Evolutionary conservation across 163 green algal genomes (phyloP).

Genomic region (Chlamydomonas reinhardtii): DNA sequence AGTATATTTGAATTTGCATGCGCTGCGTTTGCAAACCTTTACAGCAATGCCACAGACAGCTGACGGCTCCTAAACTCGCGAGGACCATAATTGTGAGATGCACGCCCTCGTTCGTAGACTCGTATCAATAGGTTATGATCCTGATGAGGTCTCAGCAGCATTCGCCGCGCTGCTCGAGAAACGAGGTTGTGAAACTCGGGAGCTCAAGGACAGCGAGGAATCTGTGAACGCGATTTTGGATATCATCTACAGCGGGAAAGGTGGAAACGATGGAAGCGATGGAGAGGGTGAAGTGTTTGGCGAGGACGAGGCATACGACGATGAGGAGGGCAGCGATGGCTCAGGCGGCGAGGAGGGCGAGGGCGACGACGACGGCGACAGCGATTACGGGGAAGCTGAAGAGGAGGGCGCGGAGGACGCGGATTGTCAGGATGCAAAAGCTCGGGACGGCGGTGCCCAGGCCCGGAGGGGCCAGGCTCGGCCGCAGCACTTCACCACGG

Average conservation of each 20-base stretch:
- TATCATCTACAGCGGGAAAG: conserved; percentile 1
- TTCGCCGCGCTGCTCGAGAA: background rate
- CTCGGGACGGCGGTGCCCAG: too few species aligned
- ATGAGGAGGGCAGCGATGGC: background rate
- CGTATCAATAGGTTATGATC: conserved; percentile 7
- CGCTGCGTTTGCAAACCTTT: too few species aligned
- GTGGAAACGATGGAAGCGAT: background rate
- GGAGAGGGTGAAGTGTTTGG: background rate
- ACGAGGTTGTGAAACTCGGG: background rate
- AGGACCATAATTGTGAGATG: too few species aligned
- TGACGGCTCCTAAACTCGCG: too few species aligned
- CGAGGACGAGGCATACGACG: background rate
- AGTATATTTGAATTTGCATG: too few species aligned
- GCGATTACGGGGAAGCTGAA: background rate
- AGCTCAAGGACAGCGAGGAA: conserved; percentile 17
- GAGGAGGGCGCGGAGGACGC: too few species aligned
- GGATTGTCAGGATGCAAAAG: background rate
- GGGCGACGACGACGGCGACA: background rate
- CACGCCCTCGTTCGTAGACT: background rate
- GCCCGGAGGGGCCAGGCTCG: background rate
- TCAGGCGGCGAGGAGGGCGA: background rate
- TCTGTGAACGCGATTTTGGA: conserved; percentile 18
- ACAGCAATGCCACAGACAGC: too few species aligned
- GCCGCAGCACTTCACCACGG: background rate
- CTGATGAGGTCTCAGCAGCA: background rate